phyloP scores from a whole-genome alignment of 148 eudicot species.

The Pouteria glomerata region DNA sequence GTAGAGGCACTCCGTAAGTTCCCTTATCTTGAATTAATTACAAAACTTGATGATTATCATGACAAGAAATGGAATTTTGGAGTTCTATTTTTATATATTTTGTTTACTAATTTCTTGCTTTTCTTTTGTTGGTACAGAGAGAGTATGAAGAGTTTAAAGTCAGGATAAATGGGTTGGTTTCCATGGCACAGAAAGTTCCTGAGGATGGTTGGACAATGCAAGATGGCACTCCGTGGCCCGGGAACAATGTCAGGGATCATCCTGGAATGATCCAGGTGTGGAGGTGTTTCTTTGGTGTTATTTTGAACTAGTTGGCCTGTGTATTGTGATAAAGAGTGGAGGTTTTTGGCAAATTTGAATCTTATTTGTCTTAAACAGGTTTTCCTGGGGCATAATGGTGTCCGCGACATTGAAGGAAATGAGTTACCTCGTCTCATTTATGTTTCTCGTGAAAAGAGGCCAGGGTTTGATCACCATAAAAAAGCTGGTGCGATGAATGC shows the following conservation, averaged over 20 bases:
- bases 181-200: conserved; percentile 91
- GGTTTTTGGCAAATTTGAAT: background rate
- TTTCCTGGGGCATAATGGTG: conserved; percentile 87
- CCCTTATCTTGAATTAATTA: background rate
- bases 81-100: background rate
- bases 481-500: conserved; percentile 99
- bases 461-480: conserved; percentile 90
- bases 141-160: conserved; percentile 95
- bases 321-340: background rate
- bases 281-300: background rate
- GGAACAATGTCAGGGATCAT: conserved; percentile 92
- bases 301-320: background rate
- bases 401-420: conserved; percentile 69
- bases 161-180: conserved; percentile 77
- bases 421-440: conserved; percentile 89
- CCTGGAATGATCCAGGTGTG: conserved; percentile 98
- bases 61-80: background rate
- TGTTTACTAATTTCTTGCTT: background rate
- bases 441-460: conserved; percentile 99
- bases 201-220: conserved; percentile 99
- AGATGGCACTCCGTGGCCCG: conserved; percentile 99
- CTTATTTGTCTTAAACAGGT: conserved; percentile 41
- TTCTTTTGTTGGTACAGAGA: conserved; percentile 50
- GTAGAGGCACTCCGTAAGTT: too few species aligned
- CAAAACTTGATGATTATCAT: background rate